Base-by-base conservation (phyloP, 2,329 filamentous ascomycete genomes). In the Ascochyta viciae-villosae region DNA sequence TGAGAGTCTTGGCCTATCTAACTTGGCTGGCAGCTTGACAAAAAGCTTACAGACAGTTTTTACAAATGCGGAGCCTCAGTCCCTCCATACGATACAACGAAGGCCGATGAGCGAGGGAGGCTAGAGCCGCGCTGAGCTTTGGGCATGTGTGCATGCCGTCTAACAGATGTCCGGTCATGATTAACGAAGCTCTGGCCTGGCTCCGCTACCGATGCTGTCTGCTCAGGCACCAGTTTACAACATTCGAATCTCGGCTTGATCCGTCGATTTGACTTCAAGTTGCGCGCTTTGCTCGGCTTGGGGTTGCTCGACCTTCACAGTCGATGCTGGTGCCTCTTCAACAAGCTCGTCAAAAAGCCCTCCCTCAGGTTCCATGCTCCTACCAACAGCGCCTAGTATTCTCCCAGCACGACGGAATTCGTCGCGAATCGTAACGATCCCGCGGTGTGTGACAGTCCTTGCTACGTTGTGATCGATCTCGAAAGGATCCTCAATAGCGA, bases 401-500 rank as follows among this genome's bases (percentile, higher is more conserved):
- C 85, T 81, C 85, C 90, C 90, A 3, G 91, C 91, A 19, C 92
- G 84, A 16, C 91, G 84, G 68, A 96, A 95, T 75, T 96, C 92
- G 65, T 95, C 89, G 37, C 91, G 83, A 57, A 96, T 95, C 0
- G 88, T 84, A 1, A 91, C 88, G 60, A 96, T 91, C 2, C 92
- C 91, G 57, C 87, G 85, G 68, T 94, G 90, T 6, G 89, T 92
- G 1, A 96, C 92, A 0, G 92, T 96, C 45, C 91, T 83, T 3
- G 90, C 93, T 31, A 96, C 89, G 65, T 96, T 97, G 76, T 96
- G 92, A 37, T 92, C 88, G 2, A 87, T 77, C 77, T 96, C 92
- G 68, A 96, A 96, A 0, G 93, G 93, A 72, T 96, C 93, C 72
- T 96, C 93, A 57, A 97, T 93, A 29, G 91, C 91, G 63, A 96